Conservation (phyloP, 176 grass and related monocot species). For the Triticum urartu region DNA sequence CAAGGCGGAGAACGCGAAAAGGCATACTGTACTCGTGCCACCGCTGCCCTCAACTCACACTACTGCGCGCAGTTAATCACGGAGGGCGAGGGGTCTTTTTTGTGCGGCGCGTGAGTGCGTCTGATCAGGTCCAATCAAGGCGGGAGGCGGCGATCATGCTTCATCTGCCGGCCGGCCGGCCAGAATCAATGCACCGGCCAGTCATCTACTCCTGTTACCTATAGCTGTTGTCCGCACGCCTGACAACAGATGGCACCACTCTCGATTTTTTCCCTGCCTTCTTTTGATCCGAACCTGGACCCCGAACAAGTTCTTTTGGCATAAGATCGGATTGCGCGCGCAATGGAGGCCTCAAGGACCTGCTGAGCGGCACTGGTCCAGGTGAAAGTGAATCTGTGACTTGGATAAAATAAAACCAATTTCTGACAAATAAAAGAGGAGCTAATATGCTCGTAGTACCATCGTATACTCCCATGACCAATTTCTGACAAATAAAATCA, state of each 20-base stretch:
- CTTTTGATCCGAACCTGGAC: no score
- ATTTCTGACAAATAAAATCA: no score
- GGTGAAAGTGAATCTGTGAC: no score
- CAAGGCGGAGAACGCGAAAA: neutral
- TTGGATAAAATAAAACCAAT: neutral
- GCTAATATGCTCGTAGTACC: no score
- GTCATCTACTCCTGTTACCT: neutral
- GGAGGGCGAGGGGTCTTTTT: neutral
- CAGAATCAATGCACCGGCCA: neutral
- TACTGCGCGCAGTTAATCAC: neutral
- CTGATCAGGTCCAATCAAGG: neutral
- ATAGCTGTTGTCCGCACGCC: no score
- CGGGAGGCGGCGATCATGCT: neutral
- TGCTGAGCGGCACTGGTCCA: no score
- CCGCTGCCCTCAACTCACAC: neutral
- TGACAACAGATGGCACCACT: no score
- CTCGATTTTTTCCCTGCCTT: no score
- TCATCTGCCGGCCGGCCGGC: neutral
- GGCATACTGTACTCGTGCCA: neutral
- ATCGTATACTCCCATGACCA: no score
- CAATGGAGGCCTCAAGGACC: no score
- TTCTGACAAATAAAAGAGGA: neutral
- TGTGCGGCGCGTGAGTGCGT: neutral
- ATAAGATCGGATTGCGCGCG: no score
- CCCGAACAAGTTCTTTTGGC: no score